Percentiles rank a stretch among this genome's conserved stretches.
phyloP scores from a whole-genome alignment of 1,284 basidiomycete species.

The Schizopora paradoxa region DNA sequence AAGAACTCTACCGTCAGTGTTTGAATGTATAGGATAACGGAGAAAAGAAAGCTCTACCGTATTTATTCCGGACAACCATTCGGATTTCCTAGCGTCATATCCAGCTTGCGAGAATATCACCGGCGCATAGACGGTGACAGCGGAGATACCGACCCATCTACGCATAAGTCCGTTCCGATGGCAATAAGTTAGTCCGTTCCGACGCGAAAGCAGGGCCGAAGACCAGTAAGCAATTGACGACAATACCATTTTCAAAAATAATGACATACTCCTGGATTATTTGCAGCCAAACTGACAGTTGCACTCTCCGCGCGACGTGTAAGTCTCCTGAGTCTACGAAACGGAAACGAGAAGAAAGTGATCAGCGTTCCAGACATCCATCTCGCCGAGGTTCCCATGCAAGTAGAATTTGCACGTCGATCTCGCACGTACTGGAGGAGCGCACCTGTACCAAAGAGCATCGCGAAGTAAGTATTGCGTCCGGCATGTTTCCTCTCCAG shows the following conservation, averaged over 20 bases:
- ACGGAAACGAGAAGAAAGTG: background rate
- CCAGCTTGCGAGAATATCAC: constrained; percentile 45
- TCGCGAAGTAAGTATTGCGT: constrained; percentile 41
- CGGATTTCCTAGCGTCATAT: constrained; percentile 38
- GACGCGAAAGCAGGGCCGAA: background rate
- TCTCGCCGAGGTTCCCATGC: too few relatives aligned
- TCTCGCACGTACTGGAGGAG: too few relatives aligned
- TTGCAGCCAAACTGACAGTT: constrained; percentile 45
- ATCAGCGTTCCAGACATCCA: background rate
- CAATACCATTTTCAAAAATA: background rate
- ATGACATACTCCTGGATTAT: constrained; percentile 42
- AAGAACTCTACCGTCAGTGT: constrained; percentile 6
- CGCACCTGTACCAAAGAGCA: constrained; percentile 40
- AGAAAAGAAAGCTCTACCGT: constrained; percentile 28
- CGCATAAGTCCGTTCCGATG: background rate
- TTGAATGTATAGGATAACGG: background rate
- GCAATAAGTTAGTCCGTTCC: background rate
- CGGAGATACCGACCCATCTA: constrained; percentile 46
- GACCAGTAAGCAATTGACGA: background rate
- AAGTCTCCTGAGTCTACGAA: constrained; percentile 33
- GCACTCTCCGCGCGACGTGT: constrained; percentile 42
- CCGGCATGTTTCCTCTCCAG: constrained; percentile 38
- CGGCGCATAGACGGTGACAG: constrained; percentile 46
- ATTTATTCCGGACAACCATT: constrained; percentile 45
- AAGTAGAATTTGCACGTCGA: too few relatives aligned